A percentile compares a stretch with the other conserved stretches of the same genome.
These are phyloP conservation scores for Pythium brachiatum DNA, from an alignment of 352 stramenopile genomes.

Conservation along the genomic window DNA sequence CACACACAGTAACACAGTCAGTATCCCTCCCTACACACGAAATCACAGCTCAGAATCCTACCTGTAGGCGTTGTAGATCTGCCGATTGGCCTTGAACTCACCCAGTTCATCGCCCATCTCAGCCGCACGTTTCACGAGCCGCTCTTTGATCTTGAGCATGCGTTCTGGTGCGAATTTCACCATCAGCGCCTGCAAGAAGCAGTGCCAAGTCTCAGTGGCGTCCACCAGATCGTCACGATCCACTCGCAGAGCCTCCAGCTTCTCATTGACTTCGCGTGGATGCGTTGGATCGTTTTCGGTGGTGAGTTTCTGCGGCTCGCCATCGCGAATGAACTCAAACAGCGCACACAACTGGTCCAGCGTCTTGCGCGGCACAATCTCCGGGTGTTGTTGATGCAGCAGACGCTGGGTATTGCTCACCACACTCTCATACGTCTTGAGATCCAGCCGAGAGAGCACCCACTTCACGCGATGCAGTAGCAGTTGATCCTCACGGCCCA, in stretches of 20 bases:
- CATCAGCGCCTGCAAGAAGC: slow-evolving; percentile 56
- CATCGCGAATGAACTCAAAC: slow-evolving; percentile 72
- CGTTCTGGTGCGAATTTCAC: slow-evolving; percentile 68
- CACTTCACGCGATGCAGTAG: slow-evolving; percentile 75
- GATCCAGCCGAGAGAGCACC: slow-evolving; percentile 67
- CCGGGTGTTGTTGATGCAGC: slow-evolving; percentile 5
- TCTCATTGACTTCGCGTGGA: slow-evolving; percentile 14
- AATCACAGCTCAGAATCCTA: slow-evolving; percentile 14
- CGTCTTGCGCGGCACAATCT: slow-evolving; percentile 14
- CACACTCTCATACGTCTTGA: slow-evolving; percentile 23
- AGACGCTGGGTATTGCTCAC: slow-evolving; percentile 11
- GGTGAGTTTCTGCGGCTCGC: slow-evolving; percentile 38
- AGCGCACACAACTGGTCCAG: slow-evolving; percentile 68
- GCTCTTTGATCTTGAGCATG: slow-evolving; percentile 62
- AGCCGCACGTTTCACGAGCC: slow-evolving; percentile 44
- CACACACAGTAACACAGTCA: not conserved
- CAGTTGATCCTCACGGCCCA: slow-evolving; percentile 50
- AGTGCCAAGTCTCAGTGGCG: slow-evolving; percentile 43
- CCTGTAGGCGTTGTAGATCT: slow-evolving; percentile 71
- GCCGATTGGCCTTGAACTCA: slow-evolving; percentile 53
- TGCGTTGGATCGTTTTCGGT: slow-evolving; percentile 55
- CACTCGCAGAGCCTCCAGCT: not conserved
- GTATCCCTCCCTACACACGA: not conserved
- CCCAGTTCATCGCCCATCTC: slow-evolving; percentile 50
- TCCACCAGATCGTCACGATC: slow-evolving; percentile 42